Evolutionary conservation across 1,284 basidiomycete species (phyloP).

Genomic region (Baeospora myosura): DNA sequence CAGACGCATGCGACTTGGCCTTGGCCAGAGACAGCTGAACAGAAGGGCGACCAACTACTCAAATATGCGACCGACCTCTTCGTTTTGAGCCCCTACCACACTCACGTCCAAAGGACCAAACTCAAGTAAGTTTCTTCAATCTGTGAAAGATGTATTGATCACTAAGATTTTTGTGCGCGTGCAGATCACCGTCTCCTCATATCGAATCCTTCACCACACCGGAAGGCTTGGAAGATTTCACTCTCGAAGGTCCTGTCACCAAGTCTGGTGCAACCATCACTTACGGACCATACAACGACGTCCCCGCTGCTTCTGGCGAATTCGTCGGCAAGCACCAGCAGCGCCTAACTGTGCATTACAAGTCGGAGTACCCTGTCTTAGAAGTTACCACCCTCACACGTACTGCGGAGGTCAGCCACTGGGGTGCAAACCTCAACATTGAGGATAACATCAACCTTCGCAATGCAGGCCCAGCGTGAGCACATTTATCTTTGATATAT

Average conservation of each 20-base stretch:
- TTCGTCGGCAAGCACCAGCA: conserved; percentile 61
- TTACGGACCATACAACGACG: conserved; percentile 79
- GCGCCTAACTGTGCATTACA: conserved; percentile 71
- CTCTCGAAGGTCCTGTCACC: conserved; percentile 50
- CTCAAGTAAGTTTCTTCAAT: conserved; percentile 51
- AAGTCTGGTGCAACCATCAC: conserved; percentile 79
- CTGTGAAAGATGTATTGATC: conserved; percentile 12
- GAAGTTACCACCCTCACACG: conserved; percentile 71
- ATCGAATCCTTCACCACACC: conserved; percentile 68
- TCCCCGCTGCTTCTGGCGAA: conserved; percentile 54
- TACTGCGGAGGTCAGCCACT: conserved; percentile 88
- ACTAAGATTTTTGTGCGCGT: conserved; percentile 7
- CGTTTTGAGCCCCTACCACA: conserved; percentile 78
- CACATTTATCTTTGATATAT: conserved; percentile 13
- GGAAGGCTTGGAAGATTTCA: conserved; percentile 46
- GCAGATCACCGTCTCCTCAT: conserved; percentile 59
- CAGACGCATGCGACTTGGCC: conserved; percentile 72
- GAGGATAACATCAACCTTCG: conserved; percentile 81
- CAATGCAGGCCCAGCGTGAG: conserved; percentile 85
- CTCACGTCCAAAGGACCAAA: conserved; percentile 79
- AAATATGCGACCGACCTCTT: conserved; percentile 72
- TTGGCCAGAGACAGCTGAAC: conserved; percentile 67
- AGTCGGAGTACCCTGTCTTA: conserved; percentile 73
- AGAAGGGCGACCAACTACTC: conserved; percentile 76
- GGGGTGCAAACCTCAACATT: conserved; percentile 92